Conservation (phyloP, 495 filamentous ascomycete species). For the Aspergillus biplanus region DNA sequence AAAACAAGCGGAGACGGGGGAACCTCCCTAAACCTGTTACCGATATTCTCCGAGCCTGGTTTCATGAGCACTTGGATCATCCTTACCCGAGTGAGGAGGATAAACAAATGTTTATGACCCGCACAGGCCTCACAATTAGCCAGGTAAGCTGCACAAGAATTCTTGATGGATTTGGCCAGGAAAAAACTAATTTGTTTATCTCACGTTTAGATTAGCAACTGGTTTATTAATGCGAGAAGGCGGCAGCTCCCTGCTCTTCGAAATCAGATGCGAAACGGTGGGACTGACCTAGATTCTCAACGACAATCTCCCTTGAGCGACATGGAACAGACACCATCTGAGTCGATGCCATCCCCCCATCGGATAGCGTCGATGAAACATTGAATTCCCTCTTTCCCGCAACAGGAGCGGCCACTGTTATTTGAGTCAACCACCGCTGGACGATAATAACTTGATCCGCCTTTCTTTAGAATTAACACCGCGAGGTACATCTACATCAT, state of each 20-base stretch:
- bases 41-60: slow-evolving; percentile 80
- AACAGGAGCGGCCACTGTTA: background rate
- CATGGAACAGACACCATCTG: slow-evolving; percentile 38
- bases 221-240: slow-evolving; percentile 92
- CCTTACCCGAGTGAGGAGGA: slow-evolving; percentile 91
- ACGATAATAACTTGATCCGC: slow-evolving; percentile 2
- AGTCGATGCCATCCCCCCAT: slow-evolving; percentile 40
- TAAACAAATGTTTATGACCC: slow-evolving; percentile 77
- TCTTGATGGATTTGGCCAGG: slow-evolving; percentile 1
- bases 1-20: slow-evolving; percentile 68
- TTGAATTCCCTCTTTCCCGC: background rate
- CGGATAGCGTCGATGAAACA: slow-evolving; percentile 17
- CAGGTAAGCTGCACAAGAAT: slow-evolving; percentile 52
- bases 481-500: slow-evolving; percentile 25
- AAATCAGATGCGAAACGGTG: slow-evolving; percentile 53
- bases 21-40: slow-evolving; percentile 89
- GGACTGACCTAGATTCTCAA: slow-evolving; percentile 37
- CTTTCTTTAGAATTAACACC: slow-evolving; percentile 4
- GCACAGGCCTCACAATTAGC: slow-evolving; percentile 79
- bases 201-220: slow-evolving; percentile 77
- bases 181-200: background rate
- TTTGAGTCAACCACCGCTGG: background rate
- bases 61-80: slow-evolving; percentile 72
- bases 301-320: slow-evolving; percentile 51
- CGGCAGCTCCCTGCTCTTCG: slow-evolving; percentile 73